phyloP scores from a whole-genome alignment of 208 protist species.

The Tritrichomonas musculus region DNA sequence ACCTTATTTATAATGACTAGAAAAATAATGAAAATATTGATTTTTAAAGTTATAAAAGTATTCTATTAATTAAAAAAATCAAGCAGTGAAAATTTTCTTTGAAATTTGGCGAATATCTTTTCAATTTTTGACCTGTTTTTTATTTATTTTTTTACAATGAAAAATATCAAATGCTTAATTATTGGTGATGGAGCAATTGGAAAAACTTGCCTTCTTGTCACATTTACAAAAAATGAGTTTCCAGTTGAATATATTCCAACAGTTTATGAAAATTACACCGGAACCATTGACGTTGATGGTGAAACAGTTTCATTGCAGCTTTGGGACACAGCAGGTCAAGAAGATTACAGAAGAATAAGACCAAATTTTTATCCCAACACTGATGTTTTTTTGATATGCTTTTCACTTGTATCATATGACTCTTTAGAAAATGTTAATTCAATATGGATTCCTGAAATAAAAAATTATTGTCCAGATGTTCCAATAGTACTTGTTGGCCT shows the following conservation, averaged over 20 bases:
- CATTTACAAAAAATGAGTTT: neutral
- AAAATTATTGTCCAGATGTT: neutral
- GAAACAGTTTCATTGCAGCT: neutral
- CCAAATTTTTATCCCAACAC: conserved; percentile 55
- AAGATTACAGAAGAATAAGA: conserved; percentile 37
- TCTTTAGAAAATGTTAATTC: conserved; percentile 63
- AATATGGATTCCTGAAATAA: conserved; percentile 35
- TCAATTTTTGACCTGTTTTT: too few species aligned
- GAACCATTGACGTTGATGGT: neutral
- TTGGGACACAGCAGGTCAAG: conserved; percentile 45
- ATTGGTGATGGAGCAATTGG: conserved; percentile 27
- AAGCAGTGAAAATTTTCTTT: too few species aligned
- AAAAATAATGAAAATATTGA: too few species aligned
- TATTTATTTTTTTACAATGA: too few species aligned
- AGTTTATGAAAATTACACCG: conserved; percentile 32
- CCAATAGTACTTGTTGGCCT: neutral
- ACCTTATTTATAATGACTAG: too few species aligned
- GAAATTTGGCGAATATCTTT: too few species aligned
- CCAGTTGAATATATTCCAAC: conserved; percentile 35
- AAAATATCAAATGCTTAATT: neutral
- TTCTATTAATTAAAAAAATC: too few species aligned
- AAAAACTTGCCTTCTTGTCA: conserved; percentile 27
- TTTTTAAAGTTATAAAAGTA: too few species aligned
- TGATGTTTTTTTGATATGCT: conserved; percentile 65
- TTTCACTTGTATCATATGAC: conserved; percentile 56